Percentiles rank a stretch among this genome's conserved stretches.
phyloP scores from a whole-genome alignment of 768 basidiomycete species.

The Lactarius sp. region DNA sequence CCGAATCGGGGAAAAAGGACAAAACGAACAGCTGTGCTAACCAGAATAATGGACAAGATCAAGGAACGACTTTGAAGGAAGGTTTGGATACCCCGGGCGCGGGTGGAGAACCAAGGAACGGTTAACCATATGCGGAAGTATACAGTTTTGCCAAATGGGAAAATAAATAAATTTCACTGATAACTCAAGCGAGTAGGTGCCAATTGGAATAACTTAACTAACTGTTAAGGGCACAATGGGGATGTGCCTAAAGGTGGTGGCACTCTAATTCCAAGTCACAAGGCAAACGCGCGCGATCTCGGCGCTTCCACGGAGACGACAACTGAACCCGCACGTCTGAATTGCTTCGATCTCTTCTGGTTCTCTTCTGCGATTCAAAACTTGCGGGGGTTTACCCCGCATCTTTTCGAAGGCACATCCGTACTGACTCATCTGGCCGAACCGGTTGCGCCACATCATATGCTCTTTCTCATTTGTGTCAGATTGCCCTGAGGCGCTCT shows the following conservation, averaged over 20 bases:
- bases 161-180: constrained; percentile 4
- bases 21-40: constrained; percentile 4
- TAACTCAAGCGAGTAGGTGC: constrained; percentile 5
- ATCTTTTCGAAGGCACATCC: constrained; percentile 16
- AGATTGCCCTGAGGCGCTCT: constrained; percentile 1
- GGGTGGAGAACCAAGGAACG: constrained; percentile 10
- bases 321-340: not conserved
- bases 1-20: constrained; percentile 10
- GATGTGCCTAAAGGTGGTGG: constrained; percentile 16
- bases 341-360: constrained; percentile 1
- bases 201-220: not conserved
- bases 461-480: constrained; percentile 4
- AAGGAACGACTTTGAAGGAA: constrained; percentile 19
- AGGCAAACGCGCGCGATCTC: not conserved
- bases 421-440: not conserved
- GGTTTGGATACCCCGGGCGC: constrained; percentile 15
- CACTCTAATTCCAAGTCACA: constrained; percentile 12
- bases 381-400: not conserved
- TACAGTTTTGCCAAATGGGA: constrained; percentile 2
- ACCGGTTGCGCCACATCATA: constrained; percentile 19
- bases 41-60: constrained; percentile 20
- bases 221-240: constrained; percentile 4
- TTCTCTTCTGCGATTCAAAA: constrained; percentile 7
- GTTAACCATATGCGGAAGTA: constrained; percentile 21
- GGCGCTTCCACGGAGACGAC: constrained; percentile 15